Base-by-base conservation (phyloP, 2,329 filamentous ascomycete genomes). In the Sarocladium oryzae region DNA sequence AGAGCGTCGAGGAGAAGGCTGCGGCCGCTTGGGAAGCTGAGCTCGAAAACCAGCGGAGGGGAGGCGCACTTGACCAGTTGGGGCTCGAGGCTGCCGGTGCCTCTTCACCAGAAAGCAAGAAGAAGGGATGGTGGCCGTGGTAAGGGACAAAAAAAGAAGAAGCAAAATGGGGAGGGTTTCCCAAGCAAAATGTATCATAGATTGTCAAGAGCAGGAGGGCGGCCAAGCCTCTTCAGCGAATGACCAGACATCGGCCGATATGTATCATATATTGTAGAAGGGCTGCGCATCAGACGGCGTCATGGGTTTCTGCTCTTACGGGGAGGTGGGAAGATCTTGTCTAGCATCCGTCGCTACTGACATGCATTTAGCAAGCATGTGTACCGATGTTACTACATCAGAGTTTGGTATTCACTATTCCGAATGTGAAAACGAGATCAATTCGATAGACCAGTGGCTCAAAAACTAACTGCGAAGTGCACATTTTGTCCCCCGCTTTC, bases 41-140 rank as follows among this genome's bases (percentile, higher is more conserved):
- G 64, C 71, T 70, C 56, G 69, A 75, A 56, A 75, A 74, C 54
- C 76, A 81, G 67, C 67, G 67, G 53, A 64, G 56, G 11, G 77
- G 77, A 18, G 78, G 77, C 2, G 70, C 69, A 48, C 61, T 81
- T 40, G 77, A 81, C 57, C 71, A 72, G 52, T 54, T 79, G 2
- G 77, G 75, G 0, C 59, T 73, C 26, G 66, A 71, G 28, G 58
- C 59, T 20, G 59, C 26, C 4, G 28, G 26, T 8, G 9, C 43
- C 28, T 32, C 40, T 10, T 16, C 32, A 26, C n/a, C 46, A 23
- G 33, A 26, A 3, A 37, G 32, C 28, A 33, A 16, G 43, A 77
- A 75, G 69, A 78, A 75, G 66, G 68, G 74, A 20, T 75, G 75
- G 70, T 77, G 71, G 70, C 65, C 63, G 6, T 70, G 65, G 65